Base-by-base conservation (phyloP, 1,284 basidiomycete genomes). In the Sanghuangporus baumii region DNA sequence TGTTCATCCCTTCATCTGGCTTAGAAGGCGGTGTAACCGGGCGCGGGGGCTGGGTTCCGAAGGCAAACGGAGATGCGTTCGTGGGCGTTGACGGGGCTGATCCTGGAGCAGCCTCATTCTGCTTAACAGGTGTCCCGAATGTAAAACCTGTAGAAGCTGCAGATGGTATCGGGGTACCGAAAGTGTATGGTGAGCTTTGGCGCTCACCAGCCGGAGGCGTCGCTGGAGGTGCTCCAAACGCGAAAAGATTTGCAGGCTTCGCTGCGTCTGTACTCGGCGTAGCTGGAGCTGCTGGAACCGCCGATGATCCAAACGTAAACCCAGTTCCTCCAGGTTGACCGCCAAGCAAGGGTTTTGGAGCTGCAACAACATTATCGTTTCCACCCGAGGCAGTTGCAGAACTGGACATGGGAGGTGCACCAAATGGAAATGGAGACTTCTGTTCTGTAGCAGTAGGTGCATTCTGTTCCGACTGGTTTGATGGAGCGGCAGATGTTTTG, bases 1-100 rank as follows among this genome's bases (percentile, higher is more conserved):
- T 88, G 55, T 74, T 80, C 68, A 86, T 80, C 66, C 85, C 86
- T 60, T 62, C 61, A 34, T 65, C 78, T 54, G 81, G 81, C 54
- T 73, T 74, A 68, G 79, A 83, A 1, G 85, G 86, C 14, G 84
- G 86, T 8, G 84, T 87, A 2, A 75, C 71, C 37, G 83, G 78
- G 36, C 80, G 74, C 18, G 68, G 66, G 52, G 36, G 66, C 9
- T 34, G 66, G 34, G 55, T 59, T 40, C 71, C 70, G 59, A 78
- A 78, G 11, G 61, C 50, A 58, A 79, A 79, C 2, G 73, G 59
- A 16, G 74, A 48, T 6, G 64, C 8, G 23, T 69, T 41, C 3
- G 62, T 48, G 0, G 66, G 60, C 18, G 66, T 66, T 9, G 55
- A 61, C 31, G 71, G 59, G n/a, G 69, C 65, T 8, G 68, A 46